Evolutionary conservation across 2,329 filamentous ascomycete species (phyloP).

Genomic region (Zasmidium citrigriseum): DNA sequence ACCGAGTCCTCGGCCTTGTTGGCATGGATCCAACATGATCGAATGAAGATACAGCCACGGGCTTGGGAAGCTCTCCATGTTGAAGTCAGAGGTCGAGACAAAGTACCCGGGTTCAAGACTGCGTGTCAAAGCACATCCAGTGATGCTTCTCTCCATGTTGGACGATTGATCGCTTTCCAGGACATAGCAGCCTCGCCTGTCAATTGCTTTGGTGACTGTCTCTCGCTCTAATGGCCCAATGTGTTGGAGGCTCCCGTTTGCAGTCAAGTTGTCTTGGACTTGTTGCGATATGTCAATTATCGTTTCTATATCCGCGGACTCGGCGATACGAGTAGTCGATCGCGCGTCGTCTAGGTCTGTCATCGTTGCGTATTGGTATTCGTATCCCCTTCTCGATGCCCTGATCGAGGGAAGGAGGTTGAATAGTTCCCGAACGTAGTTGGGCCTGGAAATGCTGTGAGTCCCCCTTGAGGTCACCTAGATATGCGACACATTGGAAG

Average conservation of each 20-base stretch:
- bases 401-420: too few relatives aligned
- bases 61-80: not conserved
- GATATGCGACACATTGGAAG: too few relatives aligned
- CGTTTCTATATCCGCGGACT: not conserved
- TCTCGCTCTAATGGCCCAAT: slow-evolving; percentile 1
- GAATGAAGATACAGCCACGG: slow-evolving; percentile 15
- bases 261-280: slow-evolving; percentile 10
- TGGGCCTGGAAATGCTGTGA: too few relatives aligned
- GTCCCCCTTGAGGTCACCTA: too few relatives aligned
- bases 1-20: slow-evolving; percentile 11
- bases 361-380: not conserved
- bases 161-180: not conserved
- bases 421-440: too few relatives aligned
- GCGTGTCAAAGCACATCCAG: slow-evolving; percentile 2
- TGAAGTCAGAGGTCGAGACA: not conserved
- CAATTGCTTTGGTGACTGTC: not conserved
- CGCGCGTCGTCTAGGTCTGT: not conserved
- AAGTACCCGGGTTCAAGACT: slow-evolving; percentile 1
- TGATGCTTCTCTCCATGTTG: not conserved
- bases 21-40: slow-evolving; percentile 13
- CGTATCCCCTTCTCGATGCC: not conserved
- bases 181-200: slow-evolving; percentile 2
- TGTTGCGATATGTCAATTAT: slow-evolving; percentile 8
- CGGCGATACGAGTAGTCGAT: not conserved
- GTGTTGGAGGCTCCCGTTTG: slow-evolving; percentile 14